These are phyloP conservation scores for Hymenoscyphus scutula DNA, from an alignment of 2,329 filamentous ascomycete species.

Conservation along the genomic window DNA sequence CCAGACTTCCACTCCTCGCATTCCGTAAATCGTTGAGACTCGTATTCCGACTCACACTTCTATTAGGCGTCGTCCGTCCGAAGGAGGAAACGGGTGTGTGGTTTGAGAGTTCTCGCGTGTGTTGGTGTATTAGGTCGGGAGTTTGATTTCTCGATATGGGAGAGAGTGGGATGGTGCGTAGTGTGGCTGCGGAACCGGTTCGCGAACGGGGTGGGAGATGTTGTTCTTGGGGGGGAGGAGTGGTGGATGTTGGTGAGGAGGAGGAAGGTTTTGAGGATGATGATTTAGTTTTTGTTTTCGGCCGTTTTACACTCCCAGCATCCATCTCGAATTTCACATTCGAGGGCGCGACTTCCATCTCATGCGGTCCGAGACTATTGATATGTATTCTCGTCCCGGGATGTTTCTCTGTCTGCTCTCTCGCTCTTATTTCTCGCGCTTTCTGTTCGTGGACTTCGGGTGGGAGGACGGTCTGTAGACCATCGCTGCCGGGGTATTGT, in stretches of 20 bases:
- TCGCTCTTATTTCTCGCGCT: constrained; percentile 1
- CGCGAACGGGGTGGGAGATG: neutral
- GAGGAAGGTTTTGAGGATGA: neutral
- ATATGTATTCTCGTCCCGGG: constrained; percentile 2
- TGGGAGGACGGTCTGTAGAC: constrained; percentile 9
- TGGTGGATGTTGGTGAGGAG: neutral
- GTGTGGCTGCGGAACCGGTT: neutral
- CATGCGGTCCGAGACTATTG: constrained; percentile 7
- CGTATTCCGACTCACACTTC: constrained; percentile 3
- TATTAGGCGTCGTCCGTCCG: neutral
- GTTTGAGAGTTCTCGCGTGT: neutral
- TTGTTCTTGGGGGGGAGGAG: neutral
- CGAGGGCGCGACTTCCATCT: constrained; percentile 10
- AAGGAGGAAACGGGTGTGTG: constrained; percentile 1
- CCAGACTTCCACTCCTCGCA: neutral
- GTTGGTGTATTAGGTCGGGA: constrained; percentile 2
- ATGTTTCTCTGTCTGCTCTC: neutral
- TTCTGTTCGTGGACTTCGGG: constrained; percentile 8
- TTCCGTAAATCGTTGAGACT: neutral
- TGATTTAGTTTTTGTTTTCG: neutral
- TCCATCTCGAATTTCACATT: constrained; percentile 10
- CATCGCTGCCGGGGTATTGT: constrained; percentile 9
- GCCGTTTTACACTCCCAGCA: constrained; percentile 5
- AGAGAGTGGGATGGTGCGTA: neutral
- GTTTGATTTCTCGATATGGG: constrained; percentile 1